These are phyloP conservation scores for Aphanomyces invadans DNA, from an alignment of 352 stramenopile species.

Conservation along the genomic window DNA sequence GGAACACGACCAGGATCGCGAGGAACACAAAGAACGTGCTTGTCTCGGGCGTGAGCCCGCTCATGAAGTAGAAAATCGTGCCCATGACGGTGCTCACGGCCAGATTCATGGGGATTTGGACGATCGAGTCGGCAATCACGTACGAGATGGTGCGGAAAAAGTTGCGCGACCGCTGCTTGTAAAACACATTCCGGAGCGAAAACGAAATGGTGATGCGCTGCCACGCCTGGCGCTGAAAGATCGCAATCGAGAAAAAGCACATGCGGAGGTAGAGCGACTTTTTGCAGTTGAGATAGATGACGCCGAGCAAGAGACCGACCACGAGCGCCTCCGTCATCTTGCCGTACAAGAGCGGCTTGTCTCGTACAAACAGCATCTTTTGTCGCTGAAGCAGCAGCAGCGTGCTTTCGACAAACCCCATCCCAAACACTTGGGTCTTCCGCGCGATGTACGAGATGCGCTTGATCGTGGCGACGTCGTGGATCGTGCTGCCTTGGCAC, in stretches of 20 bases:
- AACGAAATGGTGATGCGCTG: slow-evolving; percentile 62
- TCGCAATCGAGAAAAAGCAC: slow-evolving; percentile 61
- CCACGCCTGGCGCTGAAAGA: slow-evolving; percentile 68
- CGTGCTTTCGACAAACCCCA: slow-evolving; percentile 41
- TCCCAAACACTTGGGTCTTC: slow-evolving; percentile 34
- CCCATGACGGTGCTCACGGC: slow-evolving; percentile 61
- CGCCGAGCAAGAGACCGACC: slow-evolving; percentile 73
- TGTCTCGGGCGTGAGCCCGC: slow-evolving; percentile 53
- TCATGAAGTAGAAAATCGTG: slow-evolving; percentile 86
- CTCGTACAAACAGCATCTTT: slow-evolving; percentile 54
- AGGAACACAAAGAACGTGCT: slow-evolving; percentile 73
- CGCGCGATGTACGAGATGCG: slow-evolving; percentile 12
- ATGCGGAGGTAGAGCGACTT: slow-evolving; percentile 58
- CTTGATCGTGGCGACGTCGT: slow-evolving; percentile 18
- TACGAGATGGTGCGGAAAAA: slow-evolving; percentile 85
- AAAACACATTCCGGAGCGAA: slow-evolving; percentile 77
- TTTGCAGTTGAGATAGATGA: slow-evolving; percentile 55
- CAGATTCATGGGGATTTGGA: slow-evolving; percentile 50
- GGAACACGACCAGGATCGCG: slow-evolving; percentile 65
- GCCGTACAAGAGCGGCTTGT: slow-evolving; percentile 50
- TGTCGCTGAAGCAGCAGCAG: slow-evolving; percentile 47
- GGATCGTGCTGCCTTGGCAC: slow-evolving; percentile 27
- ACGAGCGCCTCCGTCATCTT: slow-evolving; percentile 59
- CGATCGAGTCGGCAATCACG: slow-evolving; percentile 49
- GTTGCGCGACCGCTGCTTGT: slow-evolving; percentile 84